Base-by-base conservation (phyloP, 352 stramenopile species). In the Aphanomyces astaci region DNA sequence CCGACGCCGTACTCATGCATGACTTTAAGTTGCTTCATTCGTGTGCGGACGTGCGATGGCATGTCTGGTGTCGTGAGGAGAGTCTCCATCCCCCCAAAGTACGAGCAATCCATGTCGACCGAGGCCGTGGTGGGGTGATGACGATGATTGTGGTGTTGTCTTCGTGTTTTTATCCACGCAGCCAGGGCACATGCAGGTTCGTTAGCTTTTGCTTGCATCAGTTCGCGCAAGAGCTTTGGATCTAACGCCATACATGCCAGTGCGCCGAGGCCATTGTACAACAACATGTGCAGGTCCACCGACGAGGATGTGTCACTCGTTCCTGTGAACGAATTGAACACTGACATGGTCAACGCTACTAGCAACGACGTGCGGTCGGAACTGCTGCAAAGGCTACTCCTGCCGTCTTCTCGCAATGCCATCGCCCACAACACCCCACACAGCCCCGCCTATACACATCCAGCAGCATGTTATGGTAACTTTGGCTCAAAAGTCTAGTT, bases 251-350 rank as follows among this genome's bases (percentile, higher is more conserved):
- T 17, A 5, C 15, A 52, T 52, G 56, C 56, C 11, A 64, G 11
- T n/a, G 56, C 56, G 17, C 56, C 56, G 19, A 64, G 30, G 4
- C 56, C 22, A 64, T 64, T 64, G 56, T 64, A 36, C 11, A 64
- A 5, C 33, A 64, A 17, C 56, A 46, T 32, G 22, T 22, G 30
- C 36, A 36, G 3, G n/a, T 52, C 56, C 9, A 31, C n/a, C 30
- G 43, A 10, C 9, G 22, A 7, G 7, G 17, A 9, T 7, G 36
- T 63, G 10, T 22, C 54, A 10, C n/a, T 63, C 24, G 25, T 52
- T 3, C 10, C 4, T 4, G 10, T 5, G 33, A 30, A 64, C 7
- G n/a, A 64, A 5, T 64, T 53, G 22, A 46, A 40, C 56, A 64
- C 30, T 52, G 30, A 22, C 7, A 27, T 15, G 53, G n/a, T 48